Base-by-base conservation (phyloP, 116 monocot genomes). In the Zostera marina region DNA sequence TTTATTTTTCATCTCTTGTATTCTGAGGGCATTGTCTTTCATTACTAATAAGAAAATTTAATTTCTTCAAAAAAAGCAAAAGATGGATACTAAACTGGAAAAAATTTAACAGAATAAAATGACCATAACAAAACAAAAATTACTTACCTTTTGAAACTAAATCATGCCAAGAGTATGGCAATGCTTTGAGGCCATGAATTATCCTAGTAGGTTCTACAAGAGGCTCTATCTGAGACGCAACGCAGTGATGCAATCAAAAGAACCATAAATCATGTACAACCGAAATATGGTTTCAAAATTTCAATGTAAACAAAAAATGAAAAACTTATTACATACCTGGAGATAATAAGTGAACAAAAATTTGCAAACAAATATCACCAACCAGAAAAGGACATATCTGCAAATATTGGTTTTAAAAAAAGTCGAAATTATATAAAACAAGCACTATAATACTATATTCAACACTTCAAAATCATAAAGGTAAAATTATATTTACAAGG, bases 361-460 rank as follows among this genome's bases (percentile, higher is more conserved):
- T 67, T 98, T 98, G 70, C 83, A 78, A 9, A 70, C 80, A 63
- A 98, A 77, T 70, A 90, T 80, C 57, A 78, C 86, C 77, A 90
- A 65, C 98, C 98, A 98, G 64, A 74, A 82, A 44, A 79, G n/a
- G 6, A 98, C 80, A 71, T 89, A 98, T 80, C 98, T 98, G 90
- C 61, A 78, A 3, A 3, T 32, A 32, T 0, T 32, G 32, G 32
- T 32, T 32, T 32, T 32, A 32, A 32, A 32, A 2, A 32, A 32
- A 32, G 32, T 5, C 32, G 5, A 5, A 32, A 32, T 32, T 32
- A 32, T 3, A 32, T 32, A 32, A 32, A 32, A 32, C 32, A 32
- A 32, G 32, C 32, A 32, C 32, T 32, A 32, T 32, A 32, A 3
- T 32, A 32, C 32, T 32, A 32, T 32, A 32, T 32, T 32, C 32